Conservation (phyloP, 176 grass and related monocot genomes). For the Bolboschoenus planiculmis region DNA sequence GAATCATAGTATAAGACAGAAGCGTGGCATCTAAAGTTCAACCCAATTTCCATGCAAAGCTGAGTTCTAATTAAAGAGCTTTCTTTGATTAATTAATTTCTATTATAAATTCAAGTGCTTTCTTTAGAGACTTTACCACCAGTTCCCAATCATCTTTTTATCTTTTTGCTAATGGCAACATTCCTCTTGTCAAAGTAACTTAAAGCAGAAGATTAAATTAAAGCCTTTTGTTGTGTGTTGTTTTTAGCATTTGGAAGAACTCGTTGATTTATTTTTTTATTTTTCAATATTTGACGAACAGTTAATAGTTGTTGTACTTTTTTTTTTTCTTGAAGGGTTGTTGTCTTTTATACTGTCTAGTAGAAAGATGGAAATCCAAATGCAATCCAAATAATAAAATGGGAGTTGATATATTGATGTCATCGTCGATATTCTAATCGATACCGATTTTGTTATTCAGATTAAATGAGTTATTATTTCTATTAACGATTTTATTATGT, state of each 20-base stretch:
- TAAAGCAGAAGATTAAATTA: neutral
- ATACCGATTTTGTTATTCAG: too few species aligned
- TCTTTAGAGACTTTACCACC: neutral
- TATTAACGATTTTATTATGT: too few species aligned
- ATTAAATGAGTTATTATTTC: too few species aligned
- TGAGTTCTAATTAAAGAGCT: neutral
- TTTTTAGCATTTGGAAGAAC: neutral
- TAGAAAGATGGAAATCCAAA: neutral
- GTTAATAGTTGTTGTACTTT: neutral
- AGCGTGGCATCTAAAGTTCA: constrained; percentile 7
- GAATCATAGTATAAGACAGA: constrained; percentile 5
- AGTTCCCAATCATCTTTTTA: neutral
- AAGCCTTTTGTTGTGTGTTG: neutral
- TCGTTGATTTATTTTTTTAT: neutral
- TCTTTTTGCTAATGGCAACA: constrained; percentile 9
- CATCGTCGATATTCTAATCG: too few species aligned
- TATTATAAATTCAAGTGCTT: neutral
- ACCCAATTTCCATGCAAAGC: constrained; percentile 11
- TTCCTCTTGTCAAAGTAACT: neutral
- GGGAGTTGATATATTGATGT: too few species aligned
- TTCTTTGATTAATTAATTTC: constrained; percentile 2
- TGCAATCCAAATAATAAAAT: too few species aligned
- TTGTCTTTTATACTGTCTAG: neutral
- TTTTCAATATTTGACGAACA: neutral
- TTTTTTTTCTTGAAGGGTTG: neutral